phyloP scores from a whole-genome alignment of 1,139 yeast genomes.

The Scheffersomyces illinoinensis region DNA sequence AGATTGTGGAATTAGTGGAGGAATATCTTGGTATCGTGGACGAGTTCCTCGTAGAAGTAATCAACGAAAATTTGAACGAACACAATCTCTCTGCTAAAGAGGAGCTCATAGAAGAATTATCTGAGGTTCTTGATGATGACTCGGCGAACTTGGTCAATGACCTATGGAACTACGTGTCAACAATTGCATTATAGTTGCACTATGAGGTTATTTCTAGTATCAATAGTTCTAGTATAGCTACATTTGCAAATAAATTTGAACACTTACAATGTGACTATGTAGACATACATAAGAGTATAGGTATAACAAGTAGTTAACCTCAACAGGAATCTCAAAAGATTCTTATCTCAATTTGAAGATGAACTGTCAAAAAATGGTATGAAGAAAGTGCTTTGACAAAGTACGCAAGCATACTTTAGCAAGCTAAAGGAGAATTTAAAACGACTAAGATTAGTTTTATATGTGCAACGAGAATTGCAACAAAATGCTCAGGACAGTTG shows the following conservation, averaged over 20 bases:
- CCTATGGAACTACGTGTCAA: constrained; percentile 25
- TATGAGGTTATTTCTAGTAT: no score
- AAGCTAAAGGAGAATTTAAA: background rate
- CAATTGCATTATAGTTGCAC: background rate
- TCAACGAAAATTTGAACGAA: constrained; percentile 36
- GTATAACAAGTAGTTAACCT: background rate
- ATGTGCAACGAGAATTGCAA: background rate
- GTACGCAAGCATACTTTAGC: background rate
- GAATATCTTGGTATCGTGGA: constrained; percentile 56
- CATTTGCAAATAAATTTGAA: background rate
- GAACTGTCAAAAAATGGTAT: background rate
- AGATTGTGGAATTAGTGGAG: constrained; percentile 44
- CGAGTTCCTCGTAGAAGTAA: constrained; percentile 47
- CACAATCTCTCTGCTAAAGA: constrained; percentile 25
- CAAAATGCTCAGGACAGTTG: background rate
- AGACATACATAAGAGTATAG: background rate
- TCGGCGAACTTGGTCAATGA: constrained; percentile 46
- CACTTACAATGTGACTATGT: background rate
- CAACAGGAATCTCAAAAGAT: background rate
- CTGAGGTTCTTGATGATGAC: constrained; percentile 59
- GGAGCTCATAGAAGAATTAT: constrained; percentile 43
- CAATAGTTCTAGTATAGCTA: background rate
- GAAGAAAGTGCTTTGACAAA: background rate
- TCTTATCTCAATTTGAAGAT: background rate
- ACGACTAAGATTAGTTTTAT: background rate